Conservation (phyloP, 2,329 filamentous ascomycete genomes). For the Lachnellula arida region DNA sequence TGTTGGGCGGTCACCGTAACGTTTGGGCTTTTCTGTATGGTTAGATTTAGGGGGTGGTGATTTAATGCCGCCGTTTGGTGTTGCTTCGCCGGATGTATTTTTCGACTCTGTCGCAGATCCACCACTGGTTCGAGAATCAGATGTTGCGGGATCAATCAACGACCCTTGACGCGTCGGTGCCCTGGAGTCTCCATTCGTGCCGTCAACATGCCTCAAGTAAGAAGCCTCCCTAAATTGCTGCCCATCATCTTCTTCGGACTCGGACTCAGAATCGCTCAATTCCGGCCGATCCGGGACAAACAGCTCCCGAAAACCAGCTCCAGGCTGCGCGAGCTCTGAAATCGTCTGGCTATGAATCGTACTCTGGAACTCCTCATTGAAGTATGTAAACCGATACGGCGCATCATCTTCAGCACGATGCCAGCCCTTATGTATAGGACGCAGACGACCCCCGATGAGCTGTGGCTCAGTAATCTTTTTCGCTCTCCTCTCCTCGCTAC, state of each 20-base stretch:
- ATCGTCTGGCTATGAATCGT: conserved; percentile 96
- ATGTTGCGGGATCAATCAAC: conserved; percentile 18
- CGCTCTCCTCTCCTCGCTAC: conserved; percentile 74
- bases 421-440: conserved; percentile 77
- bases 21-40: conserved; percentile 40
- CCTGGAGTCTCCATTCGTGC: conserved; percentile 40
- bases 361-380: conserved; percentile 94
- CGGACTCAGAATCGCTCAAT: conserved; percentile 62
- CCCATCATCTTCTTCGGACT: conserved; percentile 49
- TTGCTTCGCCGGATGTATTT: conserved; percentile 20
- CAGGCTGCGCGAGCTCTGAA: conserved; percentile 84
- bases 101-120: conserved; percentile 14
- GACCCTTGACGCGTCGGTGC: conserved; percentile 39
- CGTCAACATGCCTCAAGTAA: conserved; percentile 27
- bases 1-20: conserved; percentile 78
- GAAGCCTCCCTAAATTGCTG: conserved; percentile 35
- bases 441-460: conserved; percentile 81
- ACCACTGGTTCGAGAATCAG: conserved; percentile 17
- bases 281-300: conserved; percentile 84
- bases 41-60: conserved; percentile 10
- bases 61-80: conserved; percentile 20
- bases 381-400: conserved; percentile 95
- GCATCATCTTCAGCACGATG: conserved; percentile 83
- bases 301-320: conserved; percentile 76
- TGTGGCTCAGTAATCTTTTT: conserved; percentile 94